These are phyloP conservation scores for Russula emetica DNA, from an alignment of 768 basidiomycete genomes.

Conservation along the genomic window DNA sequence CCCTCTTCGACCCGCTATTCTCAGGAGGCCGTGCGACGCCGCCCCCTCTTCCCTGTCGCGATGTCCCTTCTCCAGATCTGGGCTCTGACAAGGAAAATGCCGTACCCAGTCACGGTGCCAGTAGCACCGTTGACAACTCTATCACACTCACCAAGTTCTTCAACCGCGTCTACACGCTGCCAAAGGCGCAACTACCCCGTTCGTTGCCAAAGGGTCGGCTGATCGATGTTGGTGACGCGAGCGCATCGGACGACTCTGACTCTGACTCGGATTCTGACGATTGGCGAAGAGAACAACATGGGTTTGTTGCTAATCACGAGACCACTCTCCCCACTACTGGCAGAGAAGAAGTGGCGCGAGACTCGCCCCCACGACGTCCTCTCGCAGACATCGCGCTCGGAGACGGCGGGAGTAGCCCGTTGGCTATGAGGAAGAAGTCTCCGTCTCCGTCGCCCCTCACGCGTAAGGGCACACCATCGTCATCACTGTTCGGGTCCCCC, in stretches of 20 bases:
- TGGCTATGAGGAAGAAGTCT: not conserved
- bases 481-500: conserved; percentile 10
- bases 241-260: not conserved
- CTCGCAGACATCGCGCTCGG: conserved; percentile 25
- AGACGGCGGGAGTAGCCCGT: conserved; percentile 14
- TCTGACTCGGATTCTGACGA: not conserved
- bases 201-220: conserved; percentile 15
- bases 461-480: not conserved
- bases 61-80: conserved; percentile 17
- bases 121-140: conserved; percentile 6
- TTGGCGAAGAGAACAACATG: not conserved
- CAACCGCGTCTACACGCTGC: conserved; percentile 22
- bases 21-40: conserved; percentile 3
- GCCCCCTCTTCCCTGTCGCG: conserved; percentile 5
- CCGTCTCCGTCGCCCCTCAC: not conserved
- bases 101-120: not conserved
- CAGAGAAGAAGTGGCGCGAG: not conserved
- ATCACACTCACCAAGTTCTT: conserved; percentile 29
- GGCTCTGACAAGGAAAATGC: conserved; percentile 29
- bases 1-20: conserved; percentile 26
- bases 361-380: conserved; percentile 21
- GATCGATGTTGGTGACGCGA: conserved; percentile 20
- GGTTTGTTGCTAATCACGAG: not conserved
- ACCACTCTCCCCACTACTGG: not conserved
- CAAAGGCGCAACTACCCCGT: conserved; percentile 13